Percentiles rank a stretch among this genome's conserved stretches.
Evolutionary conservation across 108 stramenopile species (phyloP).

Genomic region (Nitzschia sp.): DNA sequence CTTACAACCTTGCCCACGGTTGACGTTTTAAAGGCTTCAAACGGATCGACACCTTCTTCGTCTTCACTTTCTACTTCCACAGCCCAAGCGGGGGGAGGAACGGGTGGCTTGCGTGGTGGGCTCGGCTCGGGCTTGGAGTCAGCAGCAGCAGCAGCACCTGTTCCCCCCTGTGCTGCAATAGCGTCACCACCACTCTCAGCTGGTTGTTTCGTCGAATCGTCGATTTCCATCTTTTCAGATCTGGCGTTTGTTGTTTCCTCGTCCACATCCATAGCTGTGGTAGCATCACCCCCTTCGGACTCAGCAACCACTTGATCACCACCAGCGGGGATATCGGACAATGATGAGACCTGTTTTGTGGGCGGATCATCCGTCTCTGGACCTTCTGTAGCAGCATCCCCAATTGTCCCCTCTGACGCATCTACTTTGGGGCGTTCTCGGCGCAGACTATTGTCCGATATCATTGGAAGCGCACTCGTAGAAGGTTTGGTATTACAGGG

Average conservation of each 20-base stretch:
- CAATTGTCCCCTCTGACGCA: background rate
- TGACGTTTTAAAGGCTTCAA: constrained; percentile 12
- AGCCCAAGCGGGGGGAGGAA: background rate
- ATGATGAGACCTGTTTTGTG: too few relatives aligned
- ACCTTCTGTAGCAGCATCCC: background rate
- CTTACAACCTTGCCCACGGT: background rate
- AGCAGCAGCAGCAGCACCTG: too few relatives aligned
- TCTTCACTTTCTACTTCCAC: constrained; percentile 28
- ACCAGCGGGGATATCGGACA: too few relatives aligned
- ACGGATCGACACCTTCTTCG: constrained; percentile 15
- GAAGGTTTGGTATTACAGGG: background rate
- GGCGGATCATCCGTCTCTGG: too few relatives aligned
- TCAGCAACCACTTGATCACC: background rate
- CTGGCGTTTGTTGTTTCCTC: too few relatives aligned
- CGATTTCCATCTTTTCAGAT: constrained; percentile 1
- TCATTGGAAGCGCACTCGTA: background rate
- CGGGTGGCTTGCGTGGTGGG: background rate
- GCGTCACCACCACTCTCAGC: background rate
- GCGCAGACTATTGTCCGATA: background rate
- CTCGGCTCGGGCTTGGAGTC: too few relatives aligned
- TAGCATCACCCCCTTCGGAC: background rate
- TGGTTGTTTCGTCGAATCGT: background rate
- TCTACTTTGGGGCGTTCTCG: background rate
- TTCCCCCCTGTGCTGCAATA: background rate
- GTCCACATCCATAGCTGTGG: background rate